These are phyloP conservation scores for Amanita phalloides DNA, from an alignment of 768 basidiomycete genomes.

Conservation along the genomic window DNA sequence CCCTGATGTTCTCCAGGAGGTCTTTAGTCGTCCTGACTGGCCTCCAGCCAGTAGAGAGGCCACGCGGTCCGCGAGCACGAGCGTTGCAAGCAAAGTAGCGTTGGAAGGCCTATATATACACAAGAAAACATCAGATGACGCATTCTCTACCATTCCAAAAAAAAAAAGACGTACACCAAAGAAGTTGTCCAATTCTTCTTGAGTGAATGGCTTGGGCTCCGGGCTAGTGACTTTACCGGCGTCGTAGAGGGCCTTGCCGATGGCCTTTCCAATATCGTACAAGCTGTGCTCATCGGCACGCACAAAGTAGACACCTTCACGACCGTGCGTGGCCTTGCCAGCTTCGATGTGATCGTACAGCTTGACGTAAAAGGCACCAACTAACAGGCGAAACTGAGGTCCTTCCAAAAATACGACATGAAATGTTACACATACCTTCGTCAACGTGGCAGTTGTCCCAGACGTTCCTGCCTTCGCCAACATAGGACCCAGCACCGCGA, in stretches of 20 bases:
- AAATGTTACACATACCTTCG: conserved; percentile 26
- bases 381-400: conserved; percentile 13
- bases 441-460: conserved; percentile 50
- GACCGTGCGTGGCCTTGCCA: conserved; percentile 27
- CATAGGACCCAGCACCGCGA: conserved; percentile 39
- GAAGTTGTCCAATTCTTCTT: conserved; percentile 34
- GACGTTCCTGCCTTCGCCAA: conserved; percentile 46
- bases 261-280: conserved; percentile 28
- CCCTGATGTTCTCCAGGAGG: conserved; percentile 29
- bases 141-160: too few relatives aligned
- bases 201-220: conserved; percentile 34
- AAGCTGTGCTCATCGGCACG: conserved; percentile 37
- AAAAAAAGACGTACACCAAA: conserved; percentile 15
- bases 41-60: conserved; percentile 34
- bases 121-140: background rate
- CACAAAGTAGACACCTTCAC: conserved; percentile 44
- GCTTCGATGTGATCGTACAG: conserved; percentile 28
- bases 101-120: background rate
- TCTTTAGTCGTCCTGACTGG: conserved; percentile 28
- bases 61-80: conserved; percentile 25
- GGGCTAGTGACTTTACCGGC: conserved; percentile 23
- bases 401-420: background rate
- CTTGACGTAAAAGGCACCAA: conserved; percentile 31
- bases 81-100: conserved; percentile 26
- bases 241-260: conserved; percentile 27